Evolutionary conservation across 2,329 filamentous ascomycete genomes (phyloP).

Genomic region (Didymella glomerata): DNA sequence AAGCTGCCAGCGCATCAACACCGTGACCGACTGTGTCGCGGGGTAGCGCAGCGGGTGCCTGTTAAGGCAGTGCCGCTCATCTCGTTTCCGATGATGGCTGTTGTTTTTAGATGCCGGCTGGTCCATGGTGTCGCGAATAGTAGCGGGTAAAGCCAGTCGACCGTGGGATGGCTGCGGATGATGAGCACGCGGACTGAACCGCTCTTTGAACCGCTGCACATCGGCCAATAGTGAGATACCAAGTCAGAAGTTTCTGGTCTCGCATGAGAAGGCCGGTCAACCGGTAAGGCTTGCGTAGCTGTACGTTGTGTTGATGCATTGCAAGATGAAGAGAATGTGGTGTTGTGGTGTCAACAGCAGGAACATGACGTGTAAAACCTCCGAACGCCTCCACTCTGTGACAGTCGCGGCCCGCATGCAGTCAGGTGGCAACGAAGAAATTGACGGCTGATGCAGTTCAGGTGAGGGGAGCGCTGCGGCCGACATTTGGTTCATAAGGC

Average conservation of each 20-base stretch:
- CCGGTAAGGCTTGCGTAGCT: slow-evolving; percentile 31
- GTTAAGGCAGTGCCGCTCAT: slow-evolving; percentile 38
- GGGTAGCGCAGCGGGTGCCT: slow-evolving; percentile 48
- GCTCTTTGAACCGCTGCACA: neutral
- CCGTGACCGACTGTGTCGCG: slow-evolving; percentile 46
- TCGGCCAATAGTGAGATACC: neutral
- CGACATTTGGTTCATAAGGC: slow-evolving; percentile 44
- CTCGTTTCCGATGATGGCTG: slow-evolving; percentile 29
- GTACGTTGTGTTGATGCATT: slow-evolving; percentile 23
- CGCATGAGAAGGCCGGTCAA: slow-evolving; percentile 22
- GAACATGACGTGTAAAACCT: slow-evolving; percentile 17
- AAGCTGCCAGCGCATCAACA: slow-evolving; percentile 51
- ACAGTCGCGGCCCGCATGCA: slow-evolving; percentile 16
- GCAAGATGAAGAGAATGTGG: slow-evolving; percentile 5
- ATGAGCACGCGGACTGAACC: neutral
- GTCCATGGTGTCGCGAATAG: slow-evolving; percentile 29
- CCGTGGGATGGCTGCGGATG: slow-evolving; percentile 9
- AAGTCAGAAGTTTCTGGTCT: neutral
- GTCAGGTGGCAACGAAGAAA: slow-evolving; percentile 15
- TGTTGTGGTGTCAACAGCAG: slow-evolving; percentile 17
- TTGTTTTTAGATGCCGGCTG: slow-evolving; percentile 46
- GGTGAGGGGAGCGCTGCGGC: slow-evolving; percentile 6
- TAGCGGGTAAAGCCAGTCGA: slow-evolving; percentile 26
- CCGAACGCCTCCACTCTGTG: slow-evolving; percentile 15
- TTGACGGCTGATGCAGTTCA: slow-evolving; percentile 11